These are phyloP conservation scores for Colletotrichum chrysophilum DNA, from an alignment of 2,329 filamentous ascomycete genomes.

Conservation along the genomic window DNA sequence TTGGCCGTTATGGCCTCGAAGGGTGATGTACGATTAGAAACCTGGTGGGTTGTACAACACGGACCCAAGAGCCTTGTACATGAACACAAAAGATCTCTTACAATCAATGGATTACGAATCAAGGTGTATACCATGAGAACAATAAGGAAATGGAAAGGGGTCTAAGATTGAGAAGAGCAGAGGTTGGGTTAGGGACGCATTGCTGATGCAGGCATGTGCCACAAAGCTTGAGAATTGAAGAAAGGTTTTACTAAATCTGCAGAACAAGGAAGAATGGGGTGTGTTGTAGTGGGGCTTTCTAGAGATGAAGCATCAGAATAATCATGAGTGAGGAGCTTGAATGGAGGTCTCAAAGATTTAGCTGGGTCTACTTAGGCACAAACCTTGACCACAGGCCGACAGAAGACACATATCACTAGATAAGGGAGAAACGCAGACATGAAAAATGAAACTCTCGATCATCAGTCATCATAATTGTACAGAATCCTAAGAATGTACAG, in stretches of 20 bases:
- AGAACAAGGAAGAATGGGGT: not conserved
- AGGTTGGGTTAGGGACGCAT: not conserved
- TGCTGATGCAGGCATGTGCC: not conserved
- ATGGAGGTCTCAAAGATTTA: not conserved
- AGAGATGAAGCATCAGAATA: not conserved
- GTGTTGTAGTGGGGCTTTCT: not conserved
- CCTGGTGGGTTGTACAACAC: constrained; percentile 9
- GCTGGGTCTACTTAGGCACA: not conserved
- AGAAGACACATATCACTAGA: not conserved
- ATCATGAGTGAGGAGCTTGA: not conserved
- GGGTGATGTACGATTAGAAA: constrained; percentile 14
- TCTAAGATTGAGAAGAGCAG: not conserved
- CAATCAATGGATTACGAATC: not conserved
- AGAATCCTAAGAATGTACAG: constrained; percentile 9
- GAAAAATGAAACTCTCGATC: not conserved
- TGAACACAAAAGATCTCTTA: not conserved
- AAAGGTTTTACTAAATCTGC: not conserved
- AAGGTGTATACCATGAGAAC: not conserved
- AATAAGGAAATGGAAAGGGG: not conserved
- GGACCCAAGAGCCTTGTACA: constrained; percentile 10
- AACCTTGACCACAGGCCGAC: not conserved
- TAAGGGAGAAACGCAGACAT: not conserved
- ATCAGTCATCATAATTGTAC: constrained; percentile 11
- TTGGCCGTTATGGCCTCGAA: not conserved
- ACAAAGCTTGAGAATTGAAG: not conserved